These are phyloP conservation scores for Metroxylon sagu DNA, from an alignment of 176 grass and related monocot genomes.

Conservation along the genomic window DNA sequence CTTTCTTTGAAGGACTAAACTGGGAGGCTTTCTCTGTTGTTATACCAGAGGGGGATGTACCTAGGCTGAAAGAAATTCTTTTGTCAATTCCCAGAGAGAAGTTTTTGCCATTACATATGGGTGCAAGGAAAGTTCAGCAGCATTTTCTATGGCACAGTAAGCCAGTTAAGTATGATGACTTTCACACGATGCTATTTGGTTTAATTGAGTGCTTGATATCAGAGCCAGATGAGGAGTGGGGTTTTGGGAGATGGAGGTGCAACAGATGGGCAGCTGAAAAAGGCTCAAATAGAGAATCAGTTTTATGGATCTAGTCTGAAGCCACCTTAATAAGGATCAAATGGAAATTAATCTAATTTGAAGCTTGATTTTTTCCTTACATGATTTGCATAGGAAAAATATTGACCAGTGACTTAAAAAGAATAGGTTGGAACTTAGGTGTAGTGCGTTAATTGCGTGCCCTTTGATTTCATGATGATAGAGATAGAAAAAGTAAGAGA, in stretches of 20 bases:
- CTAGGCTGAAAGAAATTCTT: conserved; percentile 18
- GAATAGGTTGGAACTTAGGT: no score
- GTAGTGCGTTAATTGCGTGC: no score
- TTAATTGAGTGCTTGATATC: conserved; percentile 9
- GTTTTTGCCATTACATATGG: conserved; percentile 2
- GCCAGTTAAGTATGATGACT: conserved; percentile 17
- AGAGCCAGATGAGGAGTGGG: conserved; percentile 9
- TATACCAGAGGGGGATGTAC: conserved; percentile 6
- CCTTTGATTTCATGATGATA: no score
- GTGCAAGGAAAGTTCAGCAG: conserved; percentile 15
- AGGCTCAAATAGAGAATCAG: no score
- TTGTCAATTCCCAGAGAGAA: conserved; percentile 2
- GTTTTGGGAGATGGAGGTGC: background rate
- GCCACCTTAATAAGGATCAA: no score
- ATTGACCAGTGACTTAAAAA: no score
- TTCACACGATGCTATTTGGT: conserved; percentile 23
- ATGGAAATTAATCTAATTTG: no score
- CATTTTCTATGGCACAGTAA: conserved; percentile 21
- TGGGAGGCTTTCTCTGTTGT: conserved; percentile 17
- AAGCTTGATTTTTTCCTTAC: no score
- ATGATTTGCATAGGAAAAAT: no score
- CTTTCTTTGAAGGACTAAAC: conserved; percentile 15
- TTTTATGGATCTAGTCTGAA: no score
- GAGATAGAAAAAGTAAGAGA: no score
- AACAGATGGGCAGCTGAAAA: background rate